Base-by-base conservation (phyloP, 257 asterid genomes). In the Anisodus acutangulus region DNA sequence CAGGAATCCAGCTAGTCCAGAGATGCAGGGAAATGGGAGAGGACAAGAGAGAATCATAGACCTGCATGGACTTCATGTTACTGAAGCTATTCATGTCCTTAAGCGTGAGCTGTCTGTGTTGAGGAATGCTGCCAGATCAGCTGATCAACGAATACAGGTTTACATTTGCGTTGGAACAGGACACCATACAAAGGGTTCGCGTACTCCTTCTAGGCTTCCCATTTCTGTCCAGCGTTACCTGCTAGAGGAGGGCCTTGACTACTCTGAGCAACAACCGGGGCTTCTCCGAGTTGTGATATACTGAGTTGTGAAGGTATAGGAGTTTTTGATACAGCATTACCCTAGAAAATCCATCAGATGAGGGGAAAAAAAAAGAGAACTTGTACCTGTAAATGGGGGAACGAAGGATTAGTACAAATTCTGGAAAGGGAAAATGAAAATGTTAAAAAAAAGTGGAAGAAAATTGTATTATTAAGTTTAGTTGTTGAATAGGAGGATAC, bases 111-210 rank as follows among this genome's bases (percentile, higher is more conserved):
- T 97, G 82, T 89, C 96, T 19, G 89, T 89, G 72, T 83, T 93
- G 91, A 91, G 88, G 89, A 95, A 92, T 43, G 95, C 96, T 54
- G 99, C 99, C 55, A 89, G 99, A 83, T 86, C 93, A 3, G 90
- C 93, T 87, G 94, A 91, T 82, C 98, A 93, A 80, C 90, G 92
- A 5, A 78, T 97, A 86, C 97, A 93, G n/a, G 97, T 92, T 45
- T 95, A 91, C 92, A 92, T 97, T 78, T 95, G 98, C 53, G 99
- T 97, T 19, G 99, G 99, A 78, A 95, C 99, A 0, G 99, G 98
- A 19, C 98, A 97, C 78, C 99, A 95, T 93, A 93, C 95, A 3
- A 90, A 95, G 91, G 99, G 99, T 8, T 84, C 98, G 0, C 93
- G 96, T 7, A 93, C 98, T 58, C 98, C 98, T 3, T 94, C 95